phyloP scores from a whole-genome alignment of 345 rosid genomes.

The Kandelia obovata region DNA sequence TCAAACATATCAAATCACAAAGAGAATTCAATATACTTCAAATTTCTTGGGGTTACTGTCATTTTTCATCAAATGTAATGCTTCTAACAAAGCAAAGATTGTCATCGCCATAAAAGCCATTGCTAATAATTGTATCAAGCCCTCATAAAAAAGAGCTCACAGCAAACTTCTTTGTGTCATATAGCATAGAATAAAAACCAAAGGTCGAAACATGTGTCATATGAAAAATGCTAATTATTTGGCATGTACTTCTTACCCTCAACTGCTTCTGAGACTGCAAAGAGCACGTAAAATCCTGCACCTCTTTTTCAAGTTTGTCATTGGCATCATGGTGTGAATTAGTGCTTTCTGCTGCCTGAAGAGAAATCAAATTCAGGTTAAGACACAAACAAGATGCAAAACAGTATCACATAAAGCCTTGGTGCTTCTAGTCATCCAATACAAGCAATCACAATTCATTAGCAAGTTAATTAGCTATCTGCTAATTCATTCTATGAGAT shows the following conservation, averaged over 20 bases:
- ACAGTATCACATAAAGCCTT: background rate
- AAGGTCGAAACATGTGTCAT: background rate
- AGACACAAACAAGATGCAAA: background rate
- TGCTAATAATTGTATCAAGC: background rate
- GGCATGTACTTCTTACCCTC: constrained; percentile 1
- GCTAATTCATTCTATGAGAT: no score
- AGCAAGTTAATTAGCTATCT: background rate
- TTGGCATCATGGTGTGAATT: background rate
- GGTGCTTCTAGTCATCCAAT: background rate
- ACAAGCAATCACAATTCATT: background rate
- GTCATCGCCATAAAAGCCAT: constrained; percentile 6
- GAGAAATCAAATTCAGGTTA: background rate
- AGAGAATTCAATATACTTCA: background rate
- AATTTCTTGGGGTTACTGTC: background rate
- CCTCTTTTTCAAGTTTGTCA: constrained; percentile 1
- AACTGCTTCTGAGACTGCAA: background rate
- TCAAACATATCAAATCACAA: background rate
- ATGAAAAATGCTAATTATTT: background rate
- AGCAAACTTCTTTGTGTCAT: background rate
- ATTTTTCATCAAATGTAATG: background rate
- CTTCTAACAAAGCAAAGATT: background rate
- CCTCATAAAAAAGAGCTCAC: background rate
- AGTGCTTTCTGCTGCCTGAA: constrained; percentile 12
- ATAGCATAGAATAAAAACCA: background rate
- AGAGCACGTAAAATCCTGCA: background rate